Conservation (phyloP, 2,329 filamentous ascomycete genomes). For the Lizonia empirigonia region DNA sequence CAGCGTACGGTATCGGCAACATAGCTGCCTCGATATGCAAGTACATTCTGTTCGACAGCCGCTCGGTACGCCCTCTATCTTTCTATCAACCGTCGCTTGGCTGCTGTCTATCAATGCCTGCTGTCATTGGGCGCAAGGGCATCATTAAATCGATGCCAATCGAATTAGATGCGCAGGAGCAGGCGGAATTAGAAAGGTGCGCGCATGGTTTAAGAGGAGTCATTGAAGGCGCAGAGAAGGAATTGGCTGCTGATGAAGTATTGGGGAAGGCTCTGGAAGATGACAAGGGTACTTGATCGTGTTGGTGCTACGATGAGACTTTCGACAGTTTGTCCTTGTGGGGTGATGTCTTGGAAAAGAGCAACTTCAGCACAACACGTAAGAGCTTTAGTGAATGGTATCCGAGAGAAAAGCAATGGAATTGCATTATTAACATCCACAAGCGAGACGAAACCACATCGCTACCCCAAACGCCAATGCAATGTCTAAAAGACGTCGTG, state of each 20-base stretch:
- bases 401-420: not conserved
- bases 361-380: too few species aligned
- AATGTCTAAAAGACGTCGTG: not conserved
- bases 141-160: slow-evolving; percentile 50
- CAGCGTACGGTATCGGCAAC: slow-evolving; percentile 57
- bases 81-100: slow-evolving; percentile 56
- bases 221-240: slow-evolving; percentile 48
- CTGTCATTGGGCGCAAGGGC: slow-evolving; percentile 55
- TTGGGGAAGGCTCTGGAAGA: slow-evolving; percentile 34
- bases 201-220: slow-evolving; percentile 44
- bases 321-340: too few species aligned
- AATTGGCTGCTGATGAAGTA: slow-evolving; percentile 35
- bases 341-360: too few species aligned
- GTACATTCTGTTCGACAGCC: slow-evolving; percentile 57
- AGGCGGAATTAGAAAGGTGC: slow-evolving; percentile 40
- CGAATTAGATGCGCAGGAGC: slow-evolving; percentile 44
- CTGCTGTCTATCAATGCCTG: slow-evolving; percentile 59
- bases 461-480: slow-evolving; percentile 10
- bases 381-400: too few species aligned
- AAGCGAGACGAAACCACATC: not conserved
- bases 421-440: not conserved
- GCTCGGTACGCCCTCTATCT: slow-evolving; percentile 55
- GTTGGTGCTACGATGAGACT: too few species aligned
- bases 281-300: slow-evolving; percentile 21
- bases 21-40: slow-evolving; percentile 57